Conservation (phyloP, 2,329 filamentous ascomycete genomes). For the Trichoderma lentiforme region DNA sequence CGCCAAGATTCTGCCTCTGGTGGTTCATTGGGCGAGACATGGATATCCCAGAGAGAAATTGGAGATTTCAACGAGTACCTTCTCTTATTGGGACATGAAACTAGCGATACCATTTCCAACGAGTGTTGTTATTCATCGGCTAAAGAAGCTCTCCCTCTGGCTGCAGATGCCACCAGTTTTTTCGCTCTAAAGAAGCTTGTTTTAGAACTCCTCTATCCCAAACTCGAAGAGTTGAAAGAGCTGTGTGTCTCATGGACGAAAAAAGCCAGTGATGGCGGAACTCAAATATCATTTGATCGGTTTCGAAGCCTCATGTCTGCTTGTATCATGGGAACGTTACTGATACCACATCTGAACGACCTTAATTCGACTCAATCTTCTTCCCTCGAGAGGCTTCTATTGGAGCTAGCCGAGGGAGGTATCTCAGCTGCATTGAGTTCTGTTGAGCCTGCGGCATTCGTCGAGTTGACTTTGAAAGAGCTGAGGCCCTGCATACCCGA, state of each 20-base stretch:
- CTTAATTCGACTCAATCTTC: slow-evolving; percentile 47
- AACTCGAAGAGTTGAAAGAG: slow-evolving; percentile 47
- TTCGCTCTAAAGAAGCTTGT: slow-evolving; percentile 48
- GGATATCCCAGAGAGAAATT: slow-evolving; percentile 43
- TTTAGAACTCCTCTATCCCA: slow-evolving; percentile 53
- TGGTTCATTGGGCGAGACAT: slow-evolving; percentile 47
- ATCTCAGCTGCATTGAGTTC: slow-evolving; percentile 41
- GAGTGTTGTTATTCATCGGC: slow-evolving; percentile 11
- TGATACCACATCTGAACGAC: slow-evolving; percentile 47
- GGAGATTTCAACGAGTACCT: slow-evolving; percentile 51
- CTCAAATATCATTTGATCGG: slow-evolving; percentile 50
- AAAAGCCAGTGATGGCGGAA: slow-evolving; percentile 42
- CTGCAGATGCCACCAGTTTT: slow-evolving; percentile 33
- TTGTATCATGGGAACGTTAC: slow-evolving; percentile 43
- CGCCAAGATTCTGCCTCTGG: slow-evolving; percentile 40
- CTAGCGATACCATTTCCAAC: not conserved
- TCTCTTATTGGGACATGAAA: slow-evolving; percentile 45
- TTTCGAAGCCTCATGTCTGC: slow-evolving; percentile 52
- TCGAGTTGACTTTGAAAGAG: slow-evolving; percentile 45
- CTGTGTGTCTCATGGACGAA: slow-evolving; percentile 48
- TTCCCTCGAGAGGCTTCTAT: slow-evolving; percentile 45
- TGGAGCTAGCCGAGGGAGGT: slow-evolving; percentile 40
- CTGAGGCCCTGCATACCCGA: slow-evolving; percentile 47
- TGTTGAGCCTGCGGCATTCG: slow-evolving; percentile 44
- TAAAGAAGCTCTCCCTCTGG: slow-evolving; percentile 19